Evolutionary conservation across 2,329 filamentous ascomycete species (phyloP).

Genomic region (Rugonectria rugulosa): DNA sequence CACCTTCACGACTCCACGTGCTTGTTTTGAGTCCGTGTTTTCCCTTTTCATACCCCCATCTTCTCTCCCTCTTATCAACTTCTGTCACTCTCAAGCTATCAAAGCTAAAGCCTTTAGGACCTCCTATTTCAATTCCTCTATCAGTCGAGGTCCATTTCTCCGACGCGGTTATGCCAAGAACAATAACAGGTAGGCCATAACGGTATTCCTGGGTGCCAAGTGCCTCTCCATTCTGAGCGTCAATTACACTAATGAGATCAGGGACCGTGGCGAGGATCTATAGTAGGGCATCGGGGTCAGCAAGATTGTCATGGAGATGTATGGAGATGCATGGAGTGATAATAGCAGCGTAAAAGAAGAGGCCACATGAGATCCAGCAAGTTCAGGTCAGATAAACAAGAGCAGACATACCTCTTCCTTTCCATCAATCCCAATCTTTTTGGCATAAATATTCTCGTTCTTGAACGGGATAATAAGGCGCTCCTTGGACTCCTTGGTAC

Average conservation of each 20-base stretch:
- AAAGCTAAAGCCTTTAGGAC: conserved; percentile 57
- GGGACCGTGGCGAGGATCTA: conserved; percentile 60
- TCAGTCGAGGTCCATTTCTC: conserved; percentile 54
- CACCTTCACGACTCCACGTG: too few relatives aligned
- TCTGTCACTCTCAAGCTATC: too few relatives aligned
- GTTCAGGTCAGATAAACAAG: too few relatives aligned
- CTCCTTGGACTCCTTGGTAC: conserved; percentile 31
- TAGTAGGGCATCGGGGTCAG: neutral
- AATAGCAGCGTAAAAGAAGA: too few relatives aligned
- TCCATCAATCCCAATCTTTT: conserved; percentile 26
- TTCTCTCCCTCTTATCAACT: too few relatives aligned
- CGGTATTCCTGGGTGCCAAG: conserved; percentile 65
- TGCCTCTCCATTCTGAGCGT: conserved; percentile 64
- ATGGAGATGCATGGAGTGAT: too few relatives aligned
- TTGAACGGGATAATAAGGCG: conserved; percentile 62
- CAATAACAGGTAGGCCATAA: conserved; percentile 59
- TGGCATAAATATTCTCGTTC: conserved; percentile 62
- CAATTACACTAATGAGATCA: conserved; percentile 63
- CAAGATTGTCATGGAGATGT: too few relatives aligned
- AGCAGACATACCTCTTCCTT: conserved; percentile 28
- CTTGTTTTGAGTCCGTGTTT: too few relatives aligned
- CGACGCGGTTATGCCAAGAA: conserved; percentile 55
- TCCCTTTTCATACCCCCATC: too few relatives aligned
- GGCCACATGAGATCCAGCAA: too few relatives aligned
- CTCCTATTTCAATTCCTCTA: conserved; percentile 57